Evolutionary conservation across 257 asterid genomes (phyloP).

Genomic region (Solanum pimpinellifolium): DNA sequence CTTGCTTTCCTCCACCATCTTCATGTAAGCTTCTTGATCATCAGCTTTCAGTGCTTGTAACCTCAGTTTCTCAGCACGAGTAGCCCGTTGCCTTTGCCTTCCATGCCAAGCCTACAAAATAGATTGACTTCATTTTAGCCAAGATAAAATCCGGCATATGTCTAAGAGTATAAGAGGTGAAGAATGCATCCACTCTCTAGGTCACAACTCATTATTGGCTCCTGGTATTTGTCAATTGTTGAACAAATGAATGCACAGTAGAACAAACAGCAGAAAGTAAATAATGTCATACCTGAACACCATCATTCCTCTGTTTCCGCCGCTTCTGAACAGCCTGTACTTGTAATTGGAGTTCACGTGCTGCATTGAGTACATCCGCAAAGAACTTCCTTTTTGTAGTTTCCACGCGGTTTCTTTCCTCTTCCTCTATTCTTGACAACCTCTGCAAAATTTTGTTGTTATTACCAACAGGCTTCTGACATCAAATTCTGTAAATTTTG

Average conservation of each 20-base stretch:
- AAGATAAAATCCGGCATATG: neutral
- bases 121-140: neutral
- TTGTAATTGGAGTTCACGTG: conserved; percentile 88
- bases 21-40: conserved; percentile 99
- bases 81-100: conserved; percentile 92
- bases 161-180: neutral
- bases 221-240: neutral
- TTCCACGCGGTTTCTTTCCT: conserved; percentile 76
- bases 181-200: neutral
- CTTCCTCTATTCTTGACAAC: conserved; percentile 83
- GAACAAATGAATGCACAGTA: neutral
- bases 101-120: conserved; percentile 93
- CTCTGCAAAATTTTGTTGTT: conserved; percentile 43
- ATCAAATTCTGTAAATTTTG: neutral
- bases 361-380: conserved; percentile 79
- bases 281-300: conserved; percentile 64
- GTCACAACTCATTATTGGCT: neutral
- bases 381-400: conserved; percentile 80
- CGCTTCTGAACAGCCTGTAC: conserved; percentile 88
- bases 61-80: conserved; percentile 91
- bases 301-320: conserved; percentile 88
- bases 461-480: conserved; percentile 1
- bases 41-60: conserved; percentile 97
- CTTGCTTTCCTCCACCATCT: conserved; percentile 99
- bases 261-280: neutral